Evolutionary conservation across 768 basidiomycete species (phyloP).

Genomic region (Grammothele lineata): DNA sequence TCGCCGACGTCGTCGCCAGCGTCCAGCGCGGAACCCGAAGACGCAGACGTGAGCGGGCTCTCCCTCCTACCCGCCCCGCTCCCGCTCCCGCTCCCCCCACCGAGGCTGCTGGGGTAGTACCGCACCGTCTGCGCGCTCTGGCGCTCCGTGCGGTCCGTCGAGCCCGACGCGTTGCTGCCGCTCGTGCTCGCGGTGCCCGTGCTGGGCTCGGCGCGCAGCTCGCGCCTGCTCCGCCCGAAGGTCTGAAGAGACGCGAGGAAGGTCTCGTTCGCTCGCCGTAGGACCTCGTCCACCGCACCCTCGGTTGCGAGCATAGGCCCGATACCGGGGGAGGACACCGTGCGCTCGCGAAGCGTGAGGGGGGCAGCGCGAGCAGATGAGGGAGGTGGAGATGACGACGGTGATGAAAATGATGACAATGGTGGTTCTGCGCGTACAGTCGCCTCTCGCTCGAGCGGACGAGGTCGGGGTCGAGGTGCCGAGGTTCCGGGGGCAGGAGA

Average conservation of each 20-base stretch:
- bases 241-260: slow-evolving; percentile 65
- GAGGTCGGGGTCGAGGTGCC: neutral
- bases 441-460: slow-evolving; percentile 2
- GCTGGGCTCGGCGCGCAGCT: slow-evolving; percentile 26
- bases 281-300: slow-evolving; percentile 59
- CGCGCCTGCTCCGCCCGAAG: slow-evolving; percentile 29
- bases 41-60: neutral
- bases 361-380: neutral
- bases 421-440: neutral
- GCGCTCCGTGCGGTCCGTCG: neutral
- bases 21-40: neutral
- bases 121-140: neutral
- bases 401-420: neutral
- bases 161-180: neutral
- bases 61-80: neutral
- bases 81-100: no score
- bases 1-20: neutral
- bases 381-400: neutral
- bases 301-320: slow-evolving; percentile 63
- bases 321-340: slow-evolving; percentile 28
- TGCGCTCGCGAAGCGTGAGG: slow-evolving; percentile 14
- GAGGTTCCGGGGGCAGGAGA: neutral
- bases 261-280: slow-evolving; percentile 62
- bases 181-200: neutral
- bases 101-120: no score